Percentiles rank a stretch among this genome's conserved stretches.
Evolutionary conservation across 2,329 filamentous ascomycete species (phyloP).

Genomic region (Aspergillus luchuensis): DNA sequence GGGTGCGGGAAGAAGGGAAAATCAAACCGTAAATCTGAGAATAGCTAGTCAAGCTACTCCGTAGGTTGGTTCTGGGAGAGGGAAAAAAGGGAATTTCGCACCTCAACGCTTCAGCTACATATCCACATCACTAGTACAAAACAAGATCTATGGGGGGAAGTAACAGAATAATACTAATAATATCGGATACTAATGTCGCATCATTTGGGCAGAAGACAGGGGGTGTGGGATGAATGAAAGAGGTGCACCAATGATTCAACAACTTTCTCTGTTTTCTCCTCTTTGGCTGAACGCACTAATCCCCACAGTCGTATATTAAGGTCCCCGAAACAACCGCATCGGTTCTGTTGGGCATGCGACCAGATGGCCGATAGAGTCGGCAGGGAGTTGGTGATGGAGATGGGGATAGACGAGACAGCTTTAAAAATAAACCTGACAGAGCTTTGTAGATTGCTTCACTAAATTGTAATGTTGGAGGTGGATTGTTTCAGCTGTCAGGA

Average conservation of each 20-base stretch:
- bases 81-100: not conserved
- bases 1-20: not conserved
- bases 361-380: not conserved
- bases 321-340: not conserved
- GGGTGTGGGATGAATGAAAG: not conserved
- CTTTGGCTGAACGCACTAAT: not conserved
- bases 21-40: not conserved
- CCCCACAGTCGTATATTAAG: not conserved
- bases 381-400: not conserved
- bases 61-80: no score
- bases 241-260: no score
- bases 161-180: no score
- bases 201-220: no score
- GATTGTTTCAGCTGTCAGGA: not conserved
- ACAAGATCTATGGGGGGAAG: not conserved
- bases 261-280: not conserved
- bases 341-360: not conserved
- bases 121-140: not conserved
- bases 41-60: no score
- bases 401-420: not conserved
- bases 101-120: not conserved
- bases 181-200: no score
- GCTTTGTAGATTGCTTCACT: not conserved
- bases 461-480: not conserved
- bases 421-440: not conserved